phyloP scores from a whole-genome alignment of 208 protist species.

The Leishmania tropica region DNA sequence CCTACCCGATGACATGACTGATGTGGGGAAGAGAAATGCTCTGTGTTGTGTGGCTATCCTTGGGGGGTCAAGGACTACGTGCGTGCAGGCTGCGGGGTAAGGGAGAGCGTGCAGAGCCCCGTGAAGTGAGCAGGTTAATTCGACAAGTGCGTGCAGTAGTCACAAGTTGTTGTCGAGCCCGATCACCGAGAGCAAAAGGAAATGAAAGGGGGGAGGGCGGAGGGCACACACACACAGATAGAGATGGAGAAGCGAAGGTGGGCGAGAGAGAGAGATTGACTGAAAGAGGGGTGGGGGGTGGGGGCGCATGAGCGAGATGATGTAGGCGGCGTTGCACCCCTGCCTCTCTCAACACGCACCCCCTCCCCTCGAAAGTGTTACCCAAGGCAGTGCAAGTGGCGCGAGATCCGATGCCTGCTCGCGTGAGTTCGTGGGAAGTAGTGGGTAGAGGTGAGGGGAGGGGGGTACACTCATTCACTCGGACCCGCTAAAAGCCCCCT shows the following conservation, averaged over 20 bases:
- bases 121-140: neutral
- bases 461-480: neutral
- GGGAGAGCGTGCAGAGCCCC: neutral
- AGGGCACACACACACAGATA: too few species aligned
- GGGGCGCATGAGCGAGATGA: neutral
- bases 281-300: neutral
- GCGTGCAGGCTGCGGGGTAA: neutral
- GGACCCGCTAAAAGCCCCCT: neutral
- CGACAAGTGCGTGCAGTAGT: neutral
- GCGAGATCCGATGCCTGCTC: neutral
- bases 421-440: neutral
- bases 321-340: neutral
- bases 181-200: neutral
- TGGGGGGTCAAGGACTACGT: neutral
- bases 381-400: neutral
- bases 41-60: neutral
- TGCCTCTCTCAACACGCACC: neutral
- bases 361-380: neutral
- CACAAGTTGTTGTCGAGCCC: neutral
- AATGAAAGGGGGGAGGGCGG: neutral
- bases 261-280: neutral
- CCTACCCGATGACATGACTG: conserved; percentile 11
- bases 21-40: neutral
- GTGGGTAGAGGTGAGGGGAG: neutral
- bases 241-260: neutral